A percentile compares a stretch with the other conserved stretches of the same genome.
These are phyloP conservation scores for Funneliformis geosporum DNA, from an alignment of 192 early-diverging fungal genomes.

Conservation along the genomic window DNA sequence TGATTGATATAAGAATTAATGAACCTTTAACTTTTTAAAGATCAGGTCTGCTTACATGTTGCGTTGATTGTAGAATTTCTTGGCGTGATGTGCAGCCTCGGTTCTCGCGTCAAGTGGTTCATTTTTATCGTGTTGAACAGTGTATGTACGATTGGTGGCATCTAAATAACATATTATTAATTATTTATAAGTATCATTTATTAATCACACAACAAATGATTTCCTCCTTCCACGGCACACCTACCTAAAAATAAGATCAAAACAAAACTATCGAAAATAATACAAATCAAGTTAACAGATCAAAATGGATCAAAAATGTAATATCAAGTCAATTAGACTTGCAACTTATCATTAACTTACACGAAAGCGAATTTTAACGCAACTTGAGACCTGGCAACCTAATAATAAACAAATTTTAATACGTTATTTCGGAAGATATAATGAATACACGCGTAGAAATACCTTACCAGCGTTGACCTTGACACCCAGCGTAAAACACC, in stretches of 20 bases:
- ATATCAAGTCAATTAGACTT: too few relatives aligned
- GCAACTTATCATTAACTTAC: slow-evolving; percentile 37
- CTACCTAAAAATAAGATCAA: slow-evolving; percentile 59
- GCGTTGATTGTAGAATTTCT: slow-evolving; percentile 59
- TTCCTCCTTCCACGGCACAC: background rate
- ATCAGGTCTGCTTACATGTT: slow-evolving; percentile 49
- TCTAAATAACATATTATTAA: slow-evolving; percentile 37
- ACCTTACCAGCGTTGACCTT: slow-evolving; percentile 44
- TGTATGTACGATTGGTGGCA: slow-evolving; percentile 48
- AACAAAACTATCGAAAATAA: slow-evolving; percentile 46
- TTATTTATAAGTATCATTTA: background rate
- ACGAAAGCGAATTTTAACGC: slow-evolving; percentile 52
- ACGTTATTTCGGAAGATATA: background rate
- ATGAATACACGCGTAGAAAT: background rate
- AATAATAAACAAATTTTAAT: background rate
- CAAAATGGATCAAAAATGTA: background rate
- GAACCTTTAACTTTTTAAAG: background rate
- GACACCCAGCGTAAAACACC: slow-evolving; percentile 49
- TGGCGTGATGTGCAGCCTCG: slow-evolving; percentile 42
- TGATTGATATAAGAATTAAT: background rate
- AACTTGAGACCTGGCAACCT: slow-evolving; percentile 41
- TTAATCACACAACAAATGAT: background rate
- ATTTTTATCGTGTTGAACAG: slow-evolving; percentile 32
- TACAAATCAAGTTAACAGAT: background rate
- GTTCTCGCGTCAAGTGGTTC: slow-evolving; percentile 39